Conservation (phyloP, 2,329 filamentous ascomycete species). For the Microsporum ferrugineum region DNA sequence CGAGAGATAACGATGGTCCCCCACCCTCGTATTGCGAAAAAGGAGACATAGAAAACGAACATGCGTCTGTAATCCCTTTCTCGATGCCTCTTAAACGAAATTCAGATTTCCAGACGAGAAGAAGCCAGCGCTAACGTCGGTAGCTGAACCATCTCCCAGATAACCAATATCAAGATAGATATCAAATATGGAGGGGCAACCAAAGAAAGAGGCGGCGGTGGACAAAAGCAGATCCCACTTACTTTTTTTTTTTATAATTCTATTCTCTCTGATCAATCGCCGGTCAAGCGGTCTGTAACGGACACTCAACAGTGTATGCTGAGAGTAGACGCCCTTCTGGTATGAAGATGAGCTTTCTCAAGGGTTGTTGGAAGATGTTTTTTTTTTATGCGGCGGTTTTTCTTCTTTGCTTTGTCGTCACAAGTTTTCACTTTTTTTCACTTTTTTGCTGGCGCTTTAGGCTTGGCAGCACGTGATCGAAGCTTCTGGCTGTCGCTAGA, state of each 20-base stretch:
- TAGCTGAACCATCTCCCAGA: neutral
- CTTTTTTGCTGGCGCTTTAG: conserved; percentile 9
- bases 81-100: neutral
- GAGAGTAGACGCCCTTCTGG: neutral
- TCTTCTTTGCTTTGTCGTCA: conserved; percentile 8
- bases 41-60: neutral
- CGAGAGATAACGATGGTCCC: neutral
- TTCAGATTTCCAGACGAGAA: neutral
- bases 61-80: neutral
- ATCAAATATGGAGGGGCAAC: conserved; percentile 1
- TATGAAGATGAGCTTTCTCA: neutral
- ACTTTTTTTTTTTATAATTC: neutral
- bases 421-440: conserved; percentile 8
- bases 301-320: neutral
- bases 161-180: neutral
- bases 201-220: neutral
- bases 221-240: neutral
- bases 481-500: conserved; percentile 30
- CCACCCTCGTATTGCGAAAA: neutral
- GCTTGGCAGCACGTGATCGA: conserved; percentile 23
- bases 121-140: neutral
- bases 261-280: neutral
- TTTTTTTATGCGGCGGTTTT: conserved; percentile 1
- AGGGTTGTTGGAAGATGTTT: conserved; percentile 9
- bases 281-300: neutral